Conservation (phyloP, 306 rosid genomes). For the Lathyrus aphaca region DNA sequence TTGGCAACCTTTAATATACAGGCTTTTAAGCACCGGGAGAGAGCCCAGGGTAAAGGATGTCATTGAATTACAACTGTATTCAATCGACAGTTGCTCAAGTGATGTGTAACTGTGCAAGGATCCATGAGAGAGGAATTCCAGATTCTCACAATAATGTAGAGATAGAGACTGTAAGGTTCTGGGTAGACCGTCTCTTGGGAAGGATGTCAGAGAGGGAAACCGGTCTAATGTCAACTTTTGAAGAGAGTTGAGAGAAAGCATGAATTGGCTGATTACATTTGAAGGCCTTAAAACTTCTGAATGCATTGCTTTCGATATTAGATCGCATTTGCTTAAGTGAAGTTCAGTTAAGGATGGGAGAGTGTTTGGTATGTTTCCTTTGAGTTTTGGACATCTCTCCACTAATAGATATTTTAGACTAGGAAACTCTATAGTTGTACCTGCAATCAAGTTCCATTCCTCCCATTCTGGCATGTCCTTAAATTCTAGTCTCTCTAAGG, state of each 20-base stretch:
- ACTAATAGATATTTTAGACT: not conserved
- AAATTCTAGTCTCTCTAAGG: not conserved
- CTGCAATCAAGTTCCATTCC: constrained; percentile 7
- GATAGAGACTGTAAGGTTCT: constrained; percentile 1
- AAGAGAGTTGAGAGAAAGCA: not conserved
- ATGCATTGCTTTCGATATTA: not conserved
- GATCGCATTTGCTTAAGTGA: not conserved
- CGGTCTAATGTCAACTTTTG: not conserved
- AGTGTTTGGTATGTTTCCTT: constrained; percentile 18
- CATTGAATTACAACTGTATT: constrained; percentile 1
- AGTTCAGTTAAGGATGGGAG: constrained; percentile 25
- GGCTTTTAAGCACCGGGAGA: constrained; percentile 14
- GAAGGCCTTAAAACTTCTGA: not conserved
- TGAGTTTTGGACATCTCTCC: constrained; percentile 27
- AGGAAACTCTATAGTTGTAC: constrained; percentile 10
- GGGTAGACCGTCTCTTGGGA: constrained; percentile 32
- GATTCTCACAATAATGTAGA: not conserved
- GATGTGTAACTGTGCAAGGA: constrained; percentile 20
- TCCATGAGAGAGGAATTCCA: constrained; percentile 19
- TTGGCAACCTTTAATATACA: not conserved
- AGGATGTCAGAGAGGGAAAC: constrained; percentile 21
- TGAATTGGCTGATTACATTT: not conserved
- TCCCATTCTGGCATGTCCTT: constrained; percentile 28
- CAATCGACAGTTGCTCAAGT: not conserved
- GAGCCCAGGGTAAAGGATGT: constrained; percentile 18